A percentile compares a stretch with the other conserved stretches of the same genome.
These are phyloP conservation scores for Cryptococcus depauperatus DNA, from an alignment of 1,284 basidiomycete genomes.

Conservation along the genomic window DNA sequence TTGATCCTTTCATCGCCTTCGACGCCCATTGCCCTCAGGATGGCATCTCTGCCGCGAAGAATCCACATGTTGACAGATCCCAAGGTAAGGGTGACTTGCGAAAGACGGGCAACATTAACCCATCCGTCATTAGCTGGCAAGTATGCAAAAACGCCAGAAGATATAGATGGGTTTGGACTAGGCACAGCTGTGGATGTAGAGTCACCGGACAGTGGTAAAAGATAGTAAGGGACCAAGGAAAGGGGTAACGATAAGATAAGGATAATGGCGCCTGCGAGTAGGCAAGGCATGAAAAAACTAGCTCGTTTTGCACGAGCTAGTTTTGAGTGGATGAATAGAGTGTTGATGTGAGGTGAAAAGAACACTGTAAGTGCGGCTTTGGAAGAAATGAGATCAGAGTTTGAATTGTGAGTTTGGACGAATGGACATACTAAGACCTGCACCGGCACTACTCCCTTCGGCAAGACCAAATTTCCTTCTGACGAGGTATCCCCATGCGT, in stretches of 20 bases:
- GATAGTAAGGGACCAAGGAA: conserved; percentile 45
- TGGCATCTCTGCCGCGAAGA: conserved; percentile 38
- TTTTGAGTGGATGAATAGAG: conserved; percentile 39
- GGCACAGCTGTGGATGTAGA: not conserved
- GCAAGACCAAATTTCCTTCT: conserved; percentile 24
- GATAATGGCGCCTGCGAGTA: conserved; percentile 30
- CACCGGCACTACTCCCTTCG: conserved; percentile 29
- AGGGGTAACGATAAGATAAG: conserved; percentile 40
- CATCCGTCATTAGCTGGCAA: conserved; percentile 38
- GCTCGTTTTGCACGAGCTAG: conserved; percentile 34
- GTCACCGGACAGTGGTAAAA: conserved; percentile 22
- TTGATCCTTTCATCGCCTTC: conserved; percentile 33
- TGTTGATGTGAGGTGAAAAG: conserved; percentile 43
- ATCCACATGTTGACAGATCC: conserved; percentile 38
- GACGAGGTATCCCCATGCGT: conserved; percentile 7
- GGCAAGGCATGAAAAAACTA: conserved; percentile 36
- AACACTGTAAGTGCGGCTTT: conserved; percentile 41
- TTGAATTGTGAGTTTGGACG: not conserved
- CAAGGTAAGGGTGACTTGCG: conserved; percentile 33
- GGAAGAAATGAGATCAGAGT: conserved; percentile 1
- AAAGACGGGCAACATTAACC: conserved; percentile 41
- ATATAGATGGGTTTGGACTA: conserved; percentile 7
- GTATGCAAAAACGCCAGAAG: conserved; percentile 31
- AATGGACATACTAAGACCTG: conserved; percentile 37
- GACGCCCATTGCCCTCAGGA: conserved; percentile 32